Conservation (phyloP, 2,329 filamentous ascomycete species). For the Zymoseptoria brevis region DNA sequence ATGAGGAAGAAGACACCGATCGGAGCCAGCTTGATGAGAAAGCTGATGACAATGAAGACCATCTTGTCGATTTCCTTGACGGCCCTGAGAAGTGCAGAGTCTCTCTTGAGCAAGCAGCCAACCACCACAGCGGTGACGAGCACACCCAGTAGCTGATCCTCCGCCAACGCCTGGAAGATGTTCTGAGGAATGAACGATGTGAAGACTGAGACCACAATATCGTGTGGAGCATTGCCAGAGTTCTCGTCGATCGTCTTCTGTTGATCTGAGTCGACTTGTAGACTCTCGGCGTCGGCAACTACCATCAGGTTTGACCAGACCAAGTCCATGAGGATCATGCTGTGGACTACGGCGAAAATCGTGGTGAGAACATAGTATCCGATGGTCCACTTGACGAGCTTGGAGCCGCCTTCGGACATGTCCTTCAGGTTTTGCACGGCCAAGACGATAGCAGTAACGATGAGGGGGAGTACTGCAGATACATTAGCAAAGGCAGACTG, state of each 20-base stretch:
- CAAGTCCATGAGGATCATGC: slow-evolving; percentile 39
- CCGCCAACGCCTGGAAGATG: slow-evolving; percentile 40
- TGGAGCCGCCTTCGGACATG: slow-evolving; percentile 38
- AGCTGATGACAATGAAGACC: slow-evolving; percentile 41
- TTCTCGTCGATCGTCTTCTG: slow-evolving; percentile 31
- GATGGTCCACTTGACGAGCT: slow-evolving; percentile 44
- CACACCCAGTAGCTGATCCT: slow-evolving; percentile 41
- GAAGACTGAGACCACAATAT: slow-evolving; percentile 44
- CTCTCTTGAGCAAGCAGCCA: slow-evolving; percentile 40
- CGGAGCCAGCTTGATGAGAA: slow-evolving; percentile 44
- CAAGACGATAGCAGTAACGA: slow-evolving; percentile 46
- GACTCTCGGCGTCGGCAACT: slow-evolving; percentile 28
- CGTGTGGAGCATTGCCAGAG: slow-evolving; percentile 31
- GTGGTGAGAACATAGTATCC: slow-evolving; percentile 46
- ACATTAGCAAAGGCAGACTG: slow-evolving; percentile 14
- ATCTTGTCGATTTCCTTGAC: slow-evolving; percentile 44
- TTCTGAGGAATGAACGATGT: slow-evolving; percentile 45
- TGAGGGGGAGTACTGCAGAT: slow-evolving; percentile 40
- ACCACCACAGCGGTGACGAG: slow-evolving; percentile 42
- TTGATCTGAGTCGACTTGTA: slow-evolving; percentile 28
- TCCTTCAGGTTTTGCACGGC: slow-evolving; percentile 43
- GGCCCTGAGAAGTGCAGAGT: slow-evolving; percentile 36
- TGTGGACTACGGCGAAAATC: slow-evolving; percentile 42
- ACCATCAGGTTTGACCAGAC: slow-evolving; percentile 44
- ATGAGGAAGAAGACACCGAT: slow-evolving; percentile 49